These are phyloP conservation scores for Austropuccinia psidii DNA, from an alignment of 1,284 basidiomycete species.

Conservation along the genomic window DNA sequence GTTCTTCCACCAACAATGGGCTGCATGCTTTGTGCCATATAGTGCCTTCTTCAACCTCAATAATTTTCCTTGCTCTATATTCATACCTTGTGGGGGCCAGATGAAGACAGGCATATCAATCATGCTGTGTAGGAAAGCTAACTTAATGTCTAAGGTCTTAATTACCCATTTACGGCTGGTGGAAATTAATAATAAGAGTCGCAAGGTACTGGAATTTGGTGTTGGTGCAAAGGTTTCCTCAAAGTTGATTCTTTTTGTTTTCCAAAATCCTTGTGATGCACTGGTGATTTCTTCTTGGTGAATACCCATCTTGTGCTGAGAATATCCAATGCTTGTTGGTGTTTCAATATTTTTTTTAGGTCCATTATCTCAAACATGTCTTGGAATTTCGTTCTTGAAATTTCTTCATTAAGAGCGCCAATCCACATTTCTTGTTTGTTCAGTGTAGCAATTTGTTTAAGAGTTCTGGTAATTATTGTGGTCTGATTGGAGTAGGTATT, in stretches of 20 bases:
- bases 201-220: background rate
- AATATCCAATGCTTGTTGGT: no score
- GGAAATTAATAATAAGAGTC: background rate
- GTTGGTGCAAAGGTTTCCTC: background rate
- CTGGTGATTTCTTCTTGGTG: no score
- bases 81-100: background rate
- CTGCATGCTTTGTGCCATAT: background rate
- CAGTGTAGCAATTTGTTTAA: no score
- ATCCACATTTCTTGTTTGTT: no score
- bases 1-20: conserved; percentile 8
- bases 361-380: no score
- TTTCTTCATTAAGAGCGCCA: no score
- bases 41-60: background rate
- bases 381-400: no score
- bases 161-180: background rate
- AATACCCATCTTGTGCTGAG: no score
- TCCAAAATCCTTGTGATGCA: no score
- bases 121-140: background rate
- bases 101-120: background rate
- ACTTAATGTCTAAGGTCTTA: background rate
- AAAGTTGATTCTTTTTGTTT: background rate
- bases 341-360: no score
- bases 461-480: no score
- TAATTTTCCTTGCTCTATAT: background rate
- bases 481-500: no score